These are phyloP conservation scores for Isabelozyma gotoi DNA, from an alignment of 805 yeast species.

Conservation along the genomic window DNA sequence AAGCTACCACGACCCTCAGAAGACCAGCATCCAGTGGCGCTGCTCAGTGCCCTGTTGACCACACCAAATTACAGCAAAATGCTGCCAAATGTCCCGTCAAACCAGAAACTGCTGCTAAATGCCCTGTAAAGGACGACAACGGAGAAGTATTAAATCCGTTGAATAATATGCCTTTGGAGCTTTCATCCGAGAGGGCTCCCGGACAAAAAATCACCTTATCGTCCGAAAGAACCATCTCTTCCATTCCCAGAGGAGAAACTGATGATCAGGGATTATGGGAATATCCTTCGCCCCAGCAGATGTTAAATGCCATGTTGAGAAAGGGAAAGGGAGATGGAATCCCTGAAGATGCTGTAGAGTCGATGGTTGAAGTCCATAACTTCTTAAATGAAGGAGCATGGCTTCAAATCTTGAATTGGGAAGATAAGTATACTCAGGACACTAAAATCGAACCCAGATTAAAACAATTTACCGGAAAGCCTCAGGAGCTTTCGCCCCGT, in stretches of 20 bases:
- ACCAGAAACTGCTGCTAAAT: constrained; percentile 26
- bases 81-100: constrained; percentile 31
- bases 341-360: constrained; percentile 93
- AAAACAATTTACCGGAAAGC: constrained; percentile 86
- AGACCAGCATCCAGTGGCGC: background rate
- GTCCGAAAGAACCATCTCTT: constrained; percentile 77
- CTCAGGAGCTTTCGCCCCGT: constrained; percentile 82
- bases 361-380: constrained; percentile 96
- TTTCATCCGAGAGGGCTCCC: constrained; percentile 67
- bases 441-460: constrained; percentile 70
- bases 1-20: background rate
- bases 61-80: constrained; percentile 11
- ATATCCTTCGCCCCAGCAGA: constrained; percentile 98
- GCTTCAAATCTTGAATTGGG: constrained; percentile 94
- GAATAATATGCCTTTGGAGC: constrained; percentile 81
- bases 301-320: constrained; percentile 96
- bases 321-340: constrained; percentile 88
- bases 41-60: constrained; percentile 42
- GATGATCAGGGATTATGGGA: constrained; percentile 85
- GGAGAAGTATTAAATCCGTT: constrained; percentile 62
- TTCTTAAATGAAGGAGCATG: constrained; percentile 97
- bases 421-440: constrained; percentile 59
- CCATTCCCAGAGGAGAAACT: constrained; percentile 80
- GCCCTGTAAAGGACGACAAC: constrained; percentile 37
- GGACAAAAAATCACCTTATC: constrained; percentile 81